Evolutionary conservation across 2,329 filamentous ascomycete genomes (phyloP).

Genomic region (Parastagonospora nodorum): DNA sequence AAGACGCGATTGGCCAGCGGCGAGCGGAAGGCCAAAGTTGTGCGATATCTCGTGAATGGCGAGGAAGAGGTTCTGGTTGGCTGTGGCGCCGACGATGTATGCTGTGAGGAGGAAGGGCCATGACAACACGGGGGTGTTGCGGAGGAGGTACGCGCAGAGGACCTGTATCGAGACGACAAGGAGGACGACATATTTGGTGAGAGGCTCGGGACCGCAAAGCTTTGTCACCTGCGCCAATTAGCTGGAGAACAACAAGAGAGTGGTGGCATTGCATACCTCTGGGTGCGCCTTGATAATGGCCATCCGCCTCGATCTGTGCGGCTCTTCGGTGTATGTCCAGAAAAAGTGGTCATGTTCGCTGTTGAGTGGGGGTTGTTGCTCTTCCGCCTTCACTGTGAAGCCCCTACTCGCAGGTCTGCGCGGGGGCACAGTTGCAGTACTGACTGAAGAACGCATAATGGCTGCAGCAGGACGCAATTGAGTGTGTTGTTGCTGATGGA

Average conservation of each 20-base stretch:
- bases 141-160: constrained; percentile 75
- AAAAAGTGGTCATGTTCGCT: constrained; percentile 71
- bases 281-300: constrained; percentile 98
- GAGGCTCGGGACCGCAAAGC: constrained; percentile 91
- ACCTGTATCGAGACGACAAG: constrained; percentile 84
- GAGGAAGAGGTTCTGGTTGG: constrained; percentile 98
- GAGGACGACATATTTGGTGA: constrained; percentile 91
- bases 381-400: constrained; percentile 27
- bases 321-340: constrained; percentile 99
- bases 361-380: constrained; percentile 15
- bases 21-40: constrained; percentile 91
- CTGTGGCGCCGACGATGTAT: constrained; percentile 90
- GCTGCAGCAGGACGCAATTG: constrained; percentile 5
- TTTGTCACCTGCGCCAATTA: constrained; percentile 74
- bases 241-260: neutral
- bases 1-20: constrained; percentile 80
- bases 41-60: constrained; percentile 99
- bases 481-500: neutral
- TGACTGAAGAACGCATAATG: constrained; percentile 45
- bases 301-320: constrained; percentile 85
- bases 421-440: constrained; percentile 38
- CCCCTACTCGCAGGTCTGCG: constrained; percentile 28
- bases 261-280: constrained; percentile 65
- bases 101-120: constrained; percentile 84
- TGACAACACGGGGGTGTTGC: constrained; percentile 77